Evolutionary conservation across 257 asterid species (phyloP).

Genomic region (Gentiana straminea): DNA sequence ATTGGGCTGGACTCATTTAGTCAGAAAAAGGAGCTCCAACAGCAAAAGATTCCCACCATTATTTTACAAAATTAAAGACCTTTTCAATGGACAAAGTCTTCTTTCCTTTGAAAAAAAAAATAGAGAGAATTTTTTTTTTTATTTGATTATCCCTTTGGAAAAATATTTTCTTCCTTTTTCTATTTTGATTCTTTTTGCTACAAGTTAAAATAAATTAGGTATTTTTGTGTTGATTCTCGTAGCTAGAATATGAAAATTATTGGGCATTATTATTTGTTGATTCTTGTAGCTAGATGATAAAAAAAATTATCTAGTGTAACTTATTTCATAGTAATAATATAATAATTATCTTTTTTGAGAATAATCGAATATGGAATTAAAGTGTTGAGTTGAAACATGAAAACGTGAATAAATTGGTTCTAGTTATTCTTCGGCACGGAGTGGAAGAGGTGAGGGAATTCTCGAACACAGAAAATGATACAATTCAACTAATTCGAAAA

Average conservation of each 20-base stretch:
- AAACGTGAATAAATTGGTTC: too few relatives aligned
- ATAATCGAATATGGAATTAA: background rate
- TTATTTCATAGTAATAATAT: background rate
- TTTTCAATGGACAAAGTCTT: slow-evolving; percentile 4
- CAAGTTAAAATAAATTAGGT: background rate
- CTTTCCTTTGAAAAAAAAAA: slow-evolving; percentile 5
- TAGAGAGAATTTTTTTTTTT: slow-evolving; percentile 2
- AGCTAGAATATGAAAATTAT: background rate
- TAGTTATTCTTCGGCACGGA: too few relatives aligned
- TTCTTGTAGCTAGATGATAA: background rate
- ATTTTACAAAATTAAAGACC: slow-evolving; percentile 6
- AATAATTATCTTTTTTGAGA: background rate
- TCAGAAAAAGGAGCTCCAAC: slow-evolving; percentile 20
- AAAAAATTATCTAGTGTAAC: background rate
- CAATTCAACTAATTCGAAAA: too few relatives aligned
- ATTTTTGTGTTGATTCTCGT: background rate
- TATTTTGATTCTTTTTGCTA: background rate
- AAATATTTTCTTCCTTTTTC: background rate
- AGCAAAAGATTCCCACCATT: slow-evolving; percentile 3
- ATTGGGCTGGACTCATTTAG: background rate
- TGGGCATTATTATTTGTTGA: background rate
- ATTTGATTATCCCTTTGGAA: slow-evolving; percentile 8
- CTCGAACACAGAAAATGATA: too few relatives aligned
- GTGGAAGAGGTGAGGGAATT: too few relatives aligned
- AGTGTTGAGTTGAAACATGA: background rate